Evolutionary conservation across 2,329 filamentous ascomycete genomes (phyloP).

Genomic region (Apiospora koreana): DNA sequence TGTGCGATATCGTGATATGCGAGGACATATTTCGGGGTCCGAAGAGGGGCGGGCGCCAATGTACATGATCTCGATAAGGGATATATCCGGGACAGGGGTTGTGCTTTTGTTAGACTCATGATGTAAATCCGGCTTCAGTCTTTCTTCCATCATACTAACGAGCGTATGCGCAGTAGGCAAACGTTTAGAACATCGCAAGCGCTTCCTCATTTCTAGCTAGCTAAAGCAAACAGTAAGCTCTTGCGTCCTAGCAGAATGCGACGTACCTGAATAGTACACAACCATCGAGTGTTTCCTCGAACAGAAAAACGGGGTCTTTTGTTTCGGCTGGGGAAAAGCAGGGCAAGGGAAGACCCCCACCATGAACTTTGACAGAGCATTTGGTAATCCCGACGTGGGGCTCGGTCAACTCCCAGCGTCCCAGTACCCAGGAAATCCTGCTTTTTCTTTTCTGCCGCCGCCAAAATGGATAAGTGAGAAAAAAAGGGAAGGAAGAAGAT

Average conservation of each 20-base stretch:
- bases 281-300: not conserved
- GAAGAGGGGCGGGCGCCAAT: not conserved
- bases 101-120: not conserved
- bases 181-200: not conserved
- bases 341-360: not conserved
- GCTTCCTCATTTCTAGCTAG: not conserved
- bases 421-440: not conserved
- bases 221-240: not conserved
- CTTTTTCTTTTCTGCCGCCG: not conserved
- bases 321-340: conserved; percentile 3
- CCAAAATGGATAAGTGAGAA: not conserved
- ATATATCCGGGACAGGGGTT: not conserved
- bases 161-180: no score
- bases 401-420: not conserved
- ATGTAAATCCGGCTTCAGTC: not conserved
- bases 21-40: not conserved
- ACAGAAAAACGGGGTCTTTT: not conserved
- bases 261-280: not conserved
- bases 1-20: not conserved
- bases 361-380: conserved; percentile 5
- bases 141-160: not conserved
- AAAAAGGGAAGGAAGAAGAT: not conserved
- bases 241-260: not conserved
- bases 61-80: conserved; percentile 2
- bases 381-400: not conserved